phyloP scores from a whole-genome alignment of 768 basidiomycete species.

The Tulasnella calospora region DNA sequence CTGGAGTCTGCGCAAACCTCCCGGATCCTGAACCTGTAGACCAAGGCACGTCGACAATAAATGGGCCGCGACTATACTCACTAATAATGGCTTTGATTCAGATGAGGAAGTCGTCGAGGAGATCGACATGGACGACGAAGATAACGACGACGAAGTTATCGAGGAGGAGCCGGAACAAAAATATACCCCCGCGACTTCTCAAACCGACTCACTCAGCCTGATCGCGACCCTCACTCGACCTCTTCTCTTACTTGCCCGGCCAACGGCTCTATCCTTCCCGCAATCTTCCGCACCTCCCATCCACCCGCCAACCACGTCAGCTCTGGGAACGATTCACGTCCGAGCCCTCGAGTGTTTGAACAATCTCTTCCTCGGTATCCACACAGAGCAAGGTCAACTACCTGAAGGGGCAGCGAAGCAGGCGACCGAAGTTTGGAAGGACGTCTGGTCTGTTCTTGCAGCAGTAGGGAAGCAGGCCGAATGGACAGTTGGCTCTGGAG shows the following conservation, averaged over 20 bases:
- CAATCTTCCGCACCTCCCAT: constrained; percentile 55
- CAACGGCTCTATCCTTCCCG: constrained; percentile 77
- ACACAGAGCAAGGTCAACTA: constrained; percentile 38
- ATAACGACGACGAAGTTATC: constrained; percentile 38
- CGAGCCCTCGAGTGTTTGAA: constrained; percentile 85
- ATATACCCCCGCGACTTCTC: constrained; percentile 31
- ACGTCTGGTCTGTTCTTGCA: constrained; percentile 11
- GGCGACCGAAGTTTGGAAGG: constrained; percentile 41
- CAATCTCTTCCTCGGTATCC: constrained; percentile 68
- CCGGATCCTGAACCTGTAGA: constrained; percentile 60
- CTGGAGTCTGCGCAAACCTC: constrained; percentile 79
- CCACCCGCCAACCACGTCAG: constrained; percentile 90
- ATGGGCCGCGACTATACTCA: constrained; percentile 29
- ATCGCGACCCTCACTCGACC: constrained; percentile 63
- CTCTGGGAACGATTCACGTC: constrained; percentile 74
- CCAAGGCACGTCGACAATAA: constrained; percentile 30
- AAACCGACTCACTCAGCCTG: constrained; percentile 36
- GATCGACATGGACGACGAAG: constrained; percentile 36
- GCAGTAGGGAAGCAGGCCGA: constrained; percentile 22
- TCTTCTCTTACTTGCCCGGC: constrained; percentile 62
- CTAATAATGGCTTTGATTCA: constrained; percentile 3
- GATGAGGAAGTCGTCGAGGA: constrained; percentile 35
- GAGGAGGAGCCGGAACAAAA: constrained; percentile 36
- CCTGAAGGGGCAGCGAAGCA: constrained; percentile 44
- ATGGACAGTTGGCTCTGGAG: constrained; percentile 42